These are phyloP conservation scores for Phytomonas sp. DNA, from an alignment of 208 protist genomes.

Conservation along the genomic window DNA sequence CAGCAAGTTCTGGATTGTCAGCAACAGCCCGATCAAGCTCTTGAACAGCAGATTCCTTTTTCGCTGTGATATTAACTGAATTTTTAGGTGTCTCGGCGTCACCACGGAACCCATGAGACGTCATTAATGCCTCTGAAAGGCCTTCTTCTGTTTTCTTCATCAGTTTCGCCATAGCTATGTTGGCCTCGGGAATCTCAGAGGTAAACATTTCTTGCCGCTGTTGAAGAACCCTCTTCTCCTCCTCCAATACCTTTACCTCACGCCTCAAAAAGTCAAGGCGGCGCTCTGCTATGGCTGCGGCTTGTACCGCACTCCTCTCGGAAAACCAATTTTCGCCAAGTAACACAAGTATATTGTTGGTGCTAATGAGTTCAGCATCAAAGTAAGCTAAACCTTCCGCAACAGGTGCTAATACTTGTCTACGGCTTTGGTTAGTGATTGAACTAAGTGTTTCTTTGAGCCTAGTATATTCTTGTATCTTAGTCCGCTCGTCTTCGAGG, in stretches of 20 bases:
- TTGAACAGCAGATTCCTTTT: not conserved
- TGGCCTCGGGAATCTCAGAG: conserved; percentile 52
- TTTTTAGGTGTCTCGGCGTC: not conserved
- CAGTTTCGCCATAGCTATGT: conserved; percentile 35
- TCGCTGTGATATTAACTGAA: not conserved
- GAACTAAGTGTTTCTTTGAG: conserved; percentile 40
- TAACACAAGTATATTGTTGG: conserved; percentile 81
- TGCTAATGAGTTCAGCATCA: conserved; percentile 56
- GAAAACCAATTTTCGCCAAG: conserved; percentile 86
- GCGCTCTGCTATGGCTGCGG: conserved; percentile 47
- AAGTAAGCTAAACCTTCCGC: conserved; percentile 77
- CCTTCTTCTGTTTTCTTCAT: conserved; percentile 22
- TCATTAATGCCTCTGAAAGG: conserved; percentile 9
- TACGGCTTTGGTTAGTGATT: conserved; percentile 45
- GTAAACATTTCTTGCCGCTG: conserved; percentile 51
- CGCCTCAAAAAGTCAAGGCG: conserved; percentile 62
- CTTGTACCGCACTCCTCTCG: conserved; percentile 77
- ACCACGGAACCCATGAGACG: not conserved
- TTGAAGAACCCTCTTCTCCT: conserved; percentile 46
- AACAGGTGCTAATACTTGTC: conserved; percentile 65
- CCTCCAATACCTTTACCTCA: conserved; percentile 50
- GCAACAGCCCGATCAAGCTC: conserved; percentile 9
- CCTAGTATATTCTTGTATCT: conserved; percentile 36
- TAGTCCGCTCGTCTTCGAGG: conserved; percentile 16
- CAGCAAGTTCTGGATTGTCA: conserved; percentile 27